These are phyloP conservation scores for Heliocybe sulcata DNA, from an alignment of 1,284 basidiomycete species.

Conservation along the genomic window DNA sequence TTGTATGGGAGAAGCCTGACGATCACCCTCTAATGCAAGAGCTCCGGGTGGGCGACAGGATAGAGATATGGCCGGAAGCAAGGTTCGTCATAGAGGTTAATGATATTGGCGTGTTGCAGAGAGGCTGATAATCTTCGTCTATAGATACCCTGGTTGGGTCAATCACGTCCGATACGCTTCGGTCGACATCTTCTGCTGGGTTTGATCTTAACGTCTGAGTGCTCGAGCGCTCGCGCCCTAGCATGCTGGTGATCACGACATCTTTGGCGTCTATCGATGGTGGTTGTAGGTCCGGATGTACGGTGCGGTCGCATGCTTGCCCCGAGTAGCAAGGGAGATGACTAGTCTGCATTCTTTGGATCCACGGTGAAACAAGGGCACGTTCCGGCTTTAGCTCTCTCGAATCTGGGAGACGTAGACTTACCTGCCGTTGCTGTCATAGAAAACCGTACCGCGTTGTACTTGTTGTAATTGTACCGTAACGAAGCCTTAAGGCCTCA, in stretches of 20 bases:
- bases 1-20: neutral
- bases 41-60: neutral
- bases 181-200: neutral
- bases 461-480: no score
- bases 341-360: neutral
- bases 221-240: neutral
- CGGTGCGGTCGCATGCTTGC: neutral
- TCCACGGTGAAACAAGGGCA: neutral
- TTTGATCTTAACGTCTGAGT: neutral
- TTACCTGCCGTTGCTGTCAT: neutral
- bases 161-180: neutral
- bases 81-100: neutral
- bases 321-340: no score
- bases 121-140: no score
- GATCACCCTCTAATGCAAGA: neutral
- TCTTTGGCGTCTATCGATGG: neutral
- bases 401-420: neutral
- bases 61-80: constrained; percentile 1
- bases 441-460: no score
- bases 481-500: no score
- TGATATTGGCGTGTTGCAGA: neutral
- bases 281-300: neutral
- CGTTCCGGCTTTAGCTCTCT: neutral
- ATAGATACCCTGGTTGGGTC: neutral
- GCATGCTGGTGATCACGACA: neutral